Evolutionary conservation across 2,329 filamentous ascomycete species (phyloP).

Genomic region (Diaporthe destruens): DNA sequence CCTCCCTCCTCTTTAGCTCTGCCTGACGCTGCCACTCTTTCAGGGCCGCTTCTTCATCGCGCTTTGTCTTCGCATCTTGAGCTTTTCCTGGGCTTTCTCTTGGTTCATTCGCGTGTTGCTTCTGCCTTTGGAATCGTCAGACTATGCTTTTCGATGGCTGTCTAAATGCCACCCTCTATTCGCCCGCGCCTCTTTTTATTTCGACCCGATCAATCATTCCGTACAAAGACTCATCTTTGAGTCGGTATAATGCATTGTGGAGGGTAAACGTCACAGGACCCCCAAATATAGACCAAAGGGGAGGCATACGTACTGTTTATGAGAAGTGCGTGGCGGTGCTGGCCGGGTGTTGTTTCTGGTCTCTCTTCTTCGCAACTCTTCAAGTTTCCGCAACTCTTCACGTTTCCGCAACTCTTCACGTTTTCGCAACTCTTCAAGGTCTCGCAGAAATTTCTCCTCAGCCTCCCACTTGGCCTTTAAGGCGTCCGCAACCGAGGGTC

Average conservation of each 20-base stretch:
- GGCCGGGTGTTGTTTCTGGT: neutral
- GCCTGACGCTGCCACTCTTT: neutral
- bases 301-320: neutral
- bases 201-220: too few relatives aligned
- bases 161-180: too few relatives aligned
- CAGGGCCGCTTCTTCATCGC: rapidly evolving
- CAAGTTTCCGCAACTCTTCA: too few relatives aligned
- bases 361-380: neutral
- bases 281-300: too few relatives aligned
- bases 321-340: neutral
- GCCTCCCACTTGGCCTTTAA: slow-evolving; percentile 2
- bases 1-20: neutral
- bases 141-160: neutral
- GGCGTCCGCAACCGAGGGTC: neutral
- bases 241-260: too few relatives aligned
- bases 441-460: neutral
- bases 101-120: too few relatives aligned
- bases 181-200: too few relatives aligned
- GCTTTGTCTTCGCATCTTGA: neutral
- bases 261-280: too few relatives aligned
- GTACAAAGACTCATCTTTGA: too few relatives aligned
- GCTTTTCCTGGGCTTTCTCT: too few relatives aligned
- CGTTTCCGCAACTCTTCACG: neutral
- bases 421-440: neutral
- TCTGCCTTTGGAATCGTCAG: neutral